Base-by-base conservation (phyloP, 2,329 filamentous ascomycete genomes). In the Trichoderma citrinoviride region DNA sequence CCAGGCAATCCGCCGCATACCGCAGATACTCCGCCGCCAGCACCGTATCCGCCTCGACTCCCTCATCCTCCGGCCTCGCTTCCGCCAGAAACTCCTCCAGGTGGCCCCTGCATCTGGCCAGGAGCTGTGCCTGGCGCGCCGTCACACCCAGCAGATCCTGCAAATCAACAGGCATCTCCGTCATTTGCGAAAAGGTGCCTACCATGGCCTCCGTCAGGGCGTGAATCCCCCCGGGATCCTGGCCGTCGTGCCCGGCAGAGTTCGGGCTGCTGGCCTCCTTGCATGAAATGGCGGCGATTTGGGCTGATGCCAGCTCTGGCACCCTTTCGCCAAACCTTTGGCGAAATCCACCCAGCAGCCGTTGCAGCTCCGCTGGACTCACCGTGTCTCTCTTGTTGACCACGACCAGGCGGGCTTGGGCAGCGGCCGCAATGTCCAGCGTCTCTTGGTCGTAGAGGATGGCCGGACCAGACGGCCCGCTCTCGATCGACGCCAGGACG, bases 141-240 rank as follows among this genome's bases (percentile, higher is more conserved):
- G 92, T 97, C 43, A 97, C 93, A 64, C 93, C 93, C 3, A 97
- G 84, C 5, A 95, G 89, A 72, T 96, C 91, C 77, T 93, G 86
- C 81, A 91, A 88, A 68, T 91, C 86, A 3, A 84, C 83, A 12
- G 87, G 85, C 73, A 94, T 82, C 40, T 82, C 79, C 2, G 92
- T 96, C 83, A 96, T 88, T 57, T 77, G 75, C 54, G 80, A 79
- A 74, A 98, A 97, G 3, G 85, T 83, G 37, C 76, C 71, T n/a
- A 87, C 85, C 21, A 99, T 82, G 23, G 81, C 82, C 66, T 84
- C 77, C 37, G 93, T 87, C 65, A 98, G 87, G 3, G 73, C 70
- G 66, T 91, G 86, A 62, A 97, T 85, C 64, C 87, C 84, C 8
- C 90, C 89, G 0, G 86, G 82, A 68, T 90, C 86, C 55, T 70